phyloP scores from a whole-genome alignment of 2,329 filamentous ascomycete genomes.

The Ophiognomonia clavigignenti-juglandacearum region DNA sequence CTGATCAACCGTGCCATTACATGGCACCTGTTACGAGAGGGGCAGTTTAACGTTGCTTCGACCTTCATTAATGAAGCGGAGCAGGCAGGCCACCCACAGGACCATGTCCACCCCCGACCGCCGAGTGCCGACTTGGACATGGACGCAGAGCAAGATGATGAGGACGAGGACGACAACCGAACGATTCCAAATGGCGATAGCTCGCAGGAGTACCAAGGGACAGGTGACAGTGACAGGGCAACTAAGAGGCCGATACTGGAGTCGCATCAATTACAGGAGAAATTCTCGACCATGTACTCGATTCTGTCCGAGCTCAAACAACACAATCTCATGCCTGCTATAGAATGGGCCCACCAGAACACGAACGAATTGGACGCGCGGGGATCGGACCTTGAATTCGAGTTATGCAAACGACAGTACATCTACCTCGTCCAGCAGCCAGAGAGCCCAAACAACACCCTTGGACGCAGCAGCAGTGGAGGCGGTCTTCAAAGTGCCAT shows the following conservation, averaged over 20 bases:
- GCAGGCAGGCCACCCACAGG: constrained; percentile 20
- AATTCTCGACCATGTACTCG: constrained; percentile 86
- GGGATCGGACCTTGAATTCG: constrained; percentile 92
- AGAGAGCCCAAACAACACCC: neutral
- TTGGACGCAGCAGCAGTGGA: constrained; percentile 40
- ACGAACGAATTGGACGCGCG: constrained; percentile 67
- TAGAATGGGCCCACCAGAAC: constrained; percentile 76
- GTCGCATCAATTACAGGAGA: constrained; percentile 65
- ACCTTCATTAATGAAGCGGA: constrained; percentile 74
- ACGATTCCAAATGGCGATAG: constrained; percentile 2
- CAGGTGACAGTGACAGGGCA: constrained; percentile 17
- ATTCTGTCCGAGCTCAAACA: constrained; percentile 76
- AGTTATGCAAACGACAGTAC: constrained; percentile 84
- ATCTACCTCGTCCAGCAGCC: constrained; percentile 75
- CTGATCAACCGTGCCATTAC: constrained; percentile 90
- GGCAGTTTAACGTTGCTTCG: constrained; percentile 82
- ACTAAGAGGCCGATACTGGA: constrained; percentile 52
- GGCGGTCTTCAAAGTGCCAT: constrained; percentile 62
- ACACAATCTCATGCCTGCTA: constrained; percentile 75
- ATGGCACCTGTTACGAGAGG: constrained; percentile 94
- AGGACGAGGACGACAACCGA: constrained; percentile 2
- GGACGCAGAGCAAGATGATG: constrained; percentile 12
- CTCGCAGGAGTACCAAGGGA: neutral
- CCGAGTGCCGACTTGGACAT: constrained; percentile 12
- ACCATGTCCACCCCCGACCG: neutral